Evolutionary conservation across 164 flowering plant genomes (phyloP), one percentile per base, ranked within the genome.

Genomic region (Magnolia officinalis): DNA sequence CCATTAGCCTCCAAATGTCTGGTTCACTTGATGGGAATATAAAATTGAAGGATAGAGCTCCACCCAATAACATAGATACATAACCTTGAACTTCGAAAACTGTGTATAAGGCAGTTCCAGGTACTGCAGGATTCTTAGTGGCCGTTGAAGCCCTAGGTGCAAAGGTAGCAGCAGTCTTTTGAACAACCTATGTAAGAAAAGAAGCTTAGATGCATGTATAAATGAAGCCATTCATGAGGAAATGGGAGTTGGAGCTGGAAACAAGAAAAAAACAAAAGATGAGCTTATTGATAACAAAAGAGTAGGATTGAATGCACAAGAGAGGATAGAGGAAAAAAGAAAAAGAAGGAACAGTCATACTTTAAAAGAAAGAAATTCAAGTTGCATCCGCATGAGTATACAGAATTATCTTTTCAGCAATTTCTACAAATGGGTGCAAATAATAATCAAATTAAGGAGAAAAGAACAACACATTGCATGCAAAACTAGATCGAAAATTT

Each of bases 71-170:
- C 92, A 95, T 89, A n/a, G 96, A 92, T 6, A 76, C 89, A 83
- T 95, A 95, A 21, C 84, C 99, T 82, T 95, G 99, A 82, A 95
- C 90, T 88, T 95, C 99, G 85, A 95, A 95, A 20, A 95, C 88
- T 71, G 92, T 84, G 82, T 93, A 95, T 50, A 95, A 82, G 49
- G 88, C 72, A 61, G 88, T 84, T 74, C 99, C 99, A 31, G 95
- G 99, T 4, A 92, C 92, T 37, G 99, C 99, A 55, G 98, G 99
- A 77, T 95, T 93, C 82, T 86, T 95, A 63, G 89, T 75, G 59
- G 93, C 93, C 21, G 97, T 92, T 51, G 99, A 95, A 77, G 99
- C 98, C 83, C 99, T 89, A 6, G 99, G 99, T 59, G 99, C 97
- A 88, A 95, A 95, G 37, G 99, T 93, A 52, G 98, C 93, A 63